phyloP scores from a whole-genome alignment of 2,329 filamentous ascomycete species.

The Colletotrichum tamarilloi region DNA sequence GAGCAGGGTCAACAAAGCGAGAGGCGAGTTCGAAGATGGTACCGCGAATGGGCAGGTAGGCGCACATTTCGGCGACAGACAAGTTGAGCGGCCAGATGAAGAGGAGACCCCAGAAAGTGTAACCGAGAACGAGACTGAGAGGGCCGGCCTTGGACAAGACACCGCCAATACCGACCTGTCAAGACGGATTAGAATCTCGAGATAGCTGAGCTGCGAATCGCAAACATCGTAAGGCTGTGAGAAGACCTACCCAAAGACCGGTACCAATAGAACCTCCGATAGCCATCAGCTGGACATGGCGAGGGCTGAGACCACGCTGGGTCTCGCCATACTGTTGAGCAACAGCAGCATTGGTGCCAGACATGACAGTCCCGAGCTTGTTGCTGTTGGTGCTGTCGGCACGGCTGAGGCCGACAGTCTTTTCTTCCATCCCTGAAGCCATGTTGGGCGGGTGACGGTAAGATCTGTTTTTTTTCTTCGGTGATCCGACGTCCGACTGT shows the following conservation, averaged over 20 bases:
- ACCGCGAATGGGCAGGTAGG: conserved; percentile 64
- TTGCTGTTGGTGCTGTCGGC: conserved; percentile 32
- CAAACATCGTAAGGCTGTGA: neutral
- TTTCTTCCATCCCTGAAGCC: conserved; percentile 31
- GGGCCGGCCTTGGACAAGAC: conserved; percentile 55
- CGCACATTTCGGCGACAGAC: conserved; percentile 67
- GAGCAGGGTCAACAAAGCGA: conserved; percentile 65
- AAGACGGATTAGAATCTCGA: neutral
- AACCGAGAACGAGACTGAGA: conserved; percentile 56
- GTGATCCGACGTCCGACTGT: neutral
- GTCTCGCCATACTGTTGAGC: conserved; percentile 45
- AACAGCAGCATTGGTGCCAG: conserved; percentile 21
- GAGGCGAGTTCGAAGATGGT: conserved; percentile 66
- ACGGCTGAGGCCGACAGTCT: conserved; percentile 31
- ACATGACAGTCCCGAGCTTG: conserved; percentile 32
- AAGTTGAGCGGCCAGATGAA: conserved; percentile 58
- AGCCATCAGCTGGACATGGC: conserved; percentile 62
- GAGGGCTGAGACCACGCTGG: conserved; percentile 48
- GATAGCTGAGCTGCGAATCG: neutral
- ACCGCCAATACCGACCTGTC: conserved; percentile 54
- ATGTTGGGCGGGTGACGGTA: conserved; percentile 7
- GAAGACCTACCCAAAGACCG: conserved; percentile 50
- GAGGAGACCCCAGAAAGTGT: conserved; percentile 55
- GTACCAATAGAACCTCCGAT: conserved; percentile 60
- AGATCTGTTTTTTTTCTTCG: neutral